Conservation (phyloP, 768 basidiomycete species). For the Kwoniella sp. region DNA sequence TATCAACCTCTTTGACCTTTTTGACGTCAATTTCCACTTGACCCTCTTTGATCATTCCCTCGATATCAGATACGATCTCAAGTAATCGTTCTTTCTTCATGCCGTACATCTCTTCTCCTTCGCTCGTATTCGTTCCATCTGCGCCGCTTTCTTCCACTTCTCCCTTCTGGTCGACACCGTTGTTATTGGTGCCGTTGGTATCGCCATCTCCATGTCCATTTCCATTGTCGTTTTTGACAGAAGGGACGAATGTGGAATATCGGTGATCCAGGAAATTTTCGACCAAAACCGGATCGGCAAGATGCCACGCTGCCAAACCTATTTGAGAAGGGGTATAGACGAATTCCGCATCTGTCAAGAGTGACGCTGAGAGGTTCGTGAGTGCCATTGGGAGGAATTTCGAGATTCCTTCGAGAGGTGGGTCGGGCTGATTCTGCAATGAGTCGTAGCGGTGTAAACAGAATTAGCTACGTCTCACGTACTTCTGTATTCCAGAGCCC, state of each 20-base stretch:
- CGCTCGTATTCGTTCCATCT: background rate
- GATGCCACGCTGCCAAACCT: constrained; percentile 74
- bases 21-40: constrained; percentile 71
- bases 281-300: constrained; percentile 64
- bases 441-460: background rate
- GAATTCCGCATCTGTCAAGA: constrained; percentile 87
- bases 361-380: constrained; percentile 70
- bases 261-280: constrained; percentile 32
- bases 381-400: constrained; percentile 69
- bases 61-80: constrained; percentile 62
- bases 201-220: background rate
- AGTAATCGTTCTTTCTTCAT: constrained; percentile 35
- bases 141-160: too few relatives aligned
- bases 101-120: constrained; percentile 23
- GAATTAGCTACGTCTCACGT: background rate
- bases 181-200: constrained; percentile 26
- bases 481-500: too few relatives aligned
- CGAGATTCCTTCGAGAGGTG: constrained; percentile 61
- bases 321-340: constrained; percentile 92
- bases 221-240: background rate
- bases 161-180: too few relatives aligned
- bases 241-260: constrained; percentile 18
- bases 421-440: constrained; percentile 64
- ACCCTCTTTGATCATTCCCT: constrained; percentile 61
- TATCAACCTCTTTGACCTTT: constrained; percentile 83